Evolutionary conservation across 768 basidiomycete genomes (phyloP), one percentile per base, ranked within the genome.

Genomic region (Chalciporus sphaerocephalus): DNA sequence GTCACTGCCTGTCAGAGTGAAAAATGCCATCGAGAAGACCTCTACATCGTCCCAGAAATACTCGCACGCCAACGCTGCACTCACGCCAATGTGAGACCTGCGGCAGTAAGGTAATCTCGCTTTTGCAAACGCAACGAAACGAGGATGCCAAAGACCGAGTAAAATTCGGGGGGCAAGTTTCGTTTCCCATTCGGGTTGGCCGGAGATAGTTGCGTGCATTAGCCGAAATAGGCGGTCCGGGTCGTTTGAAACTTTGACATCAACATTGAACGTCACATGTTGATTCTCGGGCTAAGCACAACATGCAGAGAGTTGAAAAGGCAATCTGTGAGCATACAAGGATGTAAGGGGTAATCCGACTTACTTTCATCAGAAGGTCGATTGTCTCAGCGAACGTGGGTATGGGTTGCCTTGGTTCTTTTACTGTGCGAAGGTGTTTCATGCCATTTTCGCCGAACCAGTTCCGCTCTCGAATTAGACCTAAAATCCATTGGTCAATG

Each of bases 181-280:
- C 7, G 78, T 82, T 66, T 91, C 77, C 87, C 86, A 95, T 23
- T 77, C 71, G 1, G 77, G 71, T 48, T 92, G 79, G 6, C 72
- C 56, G 12, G 78, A 71, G 48, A 95, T 81, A 47, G 76, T 71
- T 32, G 67, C 64, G 68, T 88, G 76, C 81, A 96, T 91, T 34
- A 93, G 70, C 18, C 67, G 61, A 69, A 94, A 96, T 24, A 95
- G 75, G n/a, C 78, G 79, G 45, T 81, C 82, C 1, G 95, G 92
- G 59, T 93, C 82, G 61, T 97, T 98, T 60, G 92, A 83, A 21
- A 85, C 78, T 69, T 99, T 99, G 61, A 96, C 89, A 62, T 98
- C 95, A 50, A 97, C 79, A 71, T 97, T 82, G 59, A 87, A 84
- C 51, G 79, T 79, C 60, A 85, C 80, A 49, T 87, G 85, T 27